A percentile compares a stretch with the other conserved stretches of the same genome.
phyloP scores from a whole-genome alignment of 148 eudicot genomes.

The Chenopodium suecicum region DNA sequence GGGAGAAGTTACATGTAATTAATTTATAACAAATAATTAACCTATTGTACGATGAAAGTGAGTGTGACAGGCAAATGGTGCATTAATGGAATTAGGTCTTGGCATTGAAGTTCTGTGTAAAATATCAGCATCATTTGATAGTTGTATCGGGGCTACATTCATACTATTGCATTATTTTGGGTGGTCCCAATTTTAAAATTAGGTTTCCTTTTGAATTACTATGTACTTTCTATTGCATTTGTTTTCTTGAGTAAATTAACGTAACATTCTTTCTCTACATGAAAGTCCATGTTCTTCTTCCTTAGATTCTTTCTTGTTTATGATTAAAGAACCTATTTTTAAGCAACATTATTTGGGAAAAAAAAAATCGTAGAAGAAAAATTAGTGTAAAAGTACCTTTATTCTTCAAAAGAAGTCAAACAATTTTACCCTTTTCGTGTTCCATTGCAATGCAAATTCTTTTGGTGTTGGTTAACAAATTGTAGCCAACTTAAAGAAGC shows the following conservation, averaged over 20 bases:
- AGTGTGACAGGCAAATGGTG: conserved; percentile 29
- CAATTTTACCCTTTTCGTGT: not conserved
- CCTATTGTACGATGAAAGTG: conserved; percentile 10
- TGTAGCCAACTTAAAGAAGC: too few relatives aligned
- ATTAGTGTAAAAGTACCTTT: not conserved
- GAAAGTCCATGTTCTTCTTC: not conserved
- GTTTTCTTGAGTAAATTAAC: not conserved
- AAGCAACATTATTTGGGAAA: not conserved
- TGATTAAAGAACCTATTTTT: not conserved
- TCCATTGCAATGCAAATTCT: conserved; percentile 5
- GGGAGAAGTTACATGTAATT: too few relatives aligned
- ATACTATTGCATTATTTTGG: not conserved
- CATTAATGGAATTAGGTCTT: conserved; percentile 43
- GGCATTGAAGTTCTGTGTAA: conserved; percentile 35
- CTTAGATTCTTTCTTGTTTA: not conserved
- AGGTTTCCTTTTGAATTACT: conserved; percentile 1
- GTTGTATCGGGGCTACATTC: conserved; percentile 16
- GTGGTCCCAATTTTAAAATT: conserved; percentile 5
- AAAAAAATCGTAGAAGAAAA: not conserved
- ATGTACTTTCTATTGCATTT: conserved; percentile 1
- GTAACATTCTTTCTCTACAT: not conserved
- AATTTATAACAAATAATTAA: not conserved
- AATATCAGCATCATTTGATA: conserved; percentile 33
- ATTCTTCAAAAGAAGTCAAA: not conserved
- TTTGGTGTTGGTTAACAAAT: not conserved